A percentile compares a stretch with the other conserved stretches of the same genome.
Conservation (phyloP, 1,139 yeast genomes). For the Meyerozyma carpophila region DNA sequence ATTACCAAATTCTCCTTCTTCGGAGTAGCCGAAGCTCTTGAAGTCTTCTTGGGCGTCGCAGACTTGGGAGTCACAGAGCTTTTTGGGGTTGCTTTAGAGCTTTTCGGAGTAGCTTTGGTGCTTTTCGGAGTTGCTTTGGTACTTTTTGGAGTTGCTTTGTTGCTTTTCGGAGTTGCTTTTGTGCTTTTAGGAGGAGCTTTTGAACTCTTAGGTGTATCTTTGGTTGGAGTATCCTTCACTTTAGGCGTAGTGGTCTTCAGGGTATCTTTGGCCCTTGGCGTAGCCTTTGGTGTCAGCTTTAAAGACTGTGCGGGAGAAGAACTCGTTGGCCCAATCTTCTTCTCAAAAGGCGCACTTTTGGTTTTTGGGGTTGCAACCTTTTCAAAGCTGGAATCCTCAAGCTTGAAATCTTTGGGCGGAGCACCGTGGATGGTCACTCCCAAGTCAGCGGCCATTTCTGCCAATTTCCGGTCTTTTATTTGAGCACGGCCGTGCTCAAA, state of each 20-base stretch:
- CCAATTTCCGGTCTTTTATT: slow-evolving; percentile 2
- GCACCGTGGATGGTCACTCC: slow-evolving; percentile 24
- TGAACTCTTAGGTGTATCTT: neutral
- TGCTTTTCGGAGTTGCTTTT: neutral
- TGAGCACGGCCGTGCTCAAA: neutral
- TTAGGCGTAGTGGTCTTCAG: too few relatives aligned
- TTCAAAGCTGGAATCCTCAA: slow-evolving; percentile 7
- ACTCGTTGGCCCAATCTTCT: neutral
- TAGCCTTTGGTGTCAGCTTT: slow-evolving; percentile 2
- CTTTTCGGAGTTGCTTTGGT: neutral
- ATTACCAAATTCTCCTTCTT: neutral
- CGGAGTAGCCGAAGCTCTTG: neutral
- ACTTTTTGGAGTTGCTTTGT: neutral
- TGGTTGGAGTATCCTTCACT: too few relatives aligned
- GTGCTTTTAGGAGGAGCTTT: neutral
- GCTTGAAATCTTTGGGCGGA: slow-evolving; percentile 6
- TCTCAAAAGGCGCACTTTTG: slow-evolving; percentile 4
- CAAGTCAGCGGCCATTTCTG: slow-evolving; percentile 20
- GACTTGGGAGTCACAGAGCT: neutral
- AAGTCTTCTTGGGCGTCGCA: neutral
- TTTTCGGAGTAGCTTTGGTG: neutral
- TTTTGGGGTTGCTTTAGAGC: neutral
- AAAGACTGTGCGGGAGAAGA: neutral
- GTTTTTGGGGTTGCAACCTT: slow-evolving; percentile 7
- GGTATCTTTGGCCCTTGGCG: neutral